Base-by-base conservation (phyloP, 108 stramenopile species). In the Cyclotella baltica region DNA sequence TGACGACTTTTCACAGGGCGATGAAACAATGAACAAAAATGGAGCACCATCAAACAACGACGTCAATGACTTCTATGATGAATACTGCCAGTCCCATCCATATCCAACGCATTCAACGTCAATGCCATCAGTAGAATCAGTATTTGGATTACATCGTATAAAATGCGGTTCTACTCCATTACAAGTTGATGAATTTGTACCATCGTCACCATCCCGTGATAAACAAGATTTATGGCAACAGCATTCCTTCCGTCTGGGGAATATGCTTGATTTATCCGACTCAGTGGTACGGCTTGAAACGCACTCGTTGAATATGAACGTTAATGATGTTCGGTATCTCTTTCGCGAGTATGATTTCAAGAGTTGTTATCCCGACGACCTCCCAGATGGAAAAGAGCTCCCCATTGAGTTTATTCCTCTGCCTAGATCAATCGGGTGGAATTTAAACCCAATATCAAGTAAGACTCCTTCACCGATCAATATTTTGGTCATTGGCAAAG, bases 261-360 rank as follows among this genome's bases (percentile, higher is more conserved):
- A 68, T n/a, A 31, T 66, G 15, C 70, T 83, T 19, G 63, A 83
- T 19, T 37, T 83, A 11, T 83, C 81, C 13, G 83, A 84, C 65
- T 79, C 83, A 13, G 77, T 79, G 22, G 52, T 84, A 43, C 73
- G 83, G n/a, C 61, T 84, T 18, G 83, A 84, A 53, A 84, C 73
- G 19, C n/a, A 29, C 2, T 36, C 48, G 23, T 62, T 75, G 35
- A 61, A 29, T 20, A 28, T 38, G 4, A 75, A 36, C 22, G 51
- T 65, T 15, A 77, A 67, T 37, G 78, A 84, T 35, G 69, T 84
- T 28, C 52, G 65, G 37, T 79, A 75, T 64, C 53, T 75, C 1
- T 84, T 78, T 74, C 83, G 83, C 30, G 73, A 53, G 25, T 84
- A 72, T 75, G 73, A 84, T 61, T 40, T 83, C 51, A 57, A 65